Evolutionary conservation across 2,329 filamentous ascomycete species (phyloP).

Genomic region (Tolypocladium tundrense): DNA sequence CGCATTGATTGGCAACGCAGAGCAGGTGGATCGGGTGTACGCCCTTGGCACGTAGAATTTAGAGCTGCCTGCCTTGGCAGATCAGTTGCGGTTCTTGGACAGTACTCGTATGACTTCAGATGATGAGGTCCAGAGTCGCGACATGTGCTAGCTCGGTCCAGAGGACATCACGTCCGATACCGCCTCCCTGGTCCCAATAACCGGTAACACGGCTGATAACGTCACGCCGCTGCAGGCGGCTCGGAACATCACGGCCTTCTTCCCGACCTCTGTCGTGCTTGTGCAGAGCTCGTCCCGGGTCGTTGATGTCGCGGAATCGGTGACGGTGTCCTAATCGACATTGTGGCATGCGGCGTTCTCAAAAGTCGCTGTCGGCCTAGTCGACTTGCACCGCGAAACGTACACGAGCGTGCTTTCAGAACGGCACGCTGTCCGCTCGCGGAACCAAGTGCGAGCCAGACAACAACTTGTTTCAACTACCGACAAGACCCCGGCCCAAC

Average conservation of each 20-base stretch:
- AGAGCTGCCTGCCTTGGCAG: constrained; percentile 28
- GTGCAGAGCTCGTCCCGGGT: constrained; percentile 28
- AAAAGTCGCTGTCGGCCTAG: constrained; percentile 35
- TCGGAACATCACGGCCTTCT: constrained; percentile 30
- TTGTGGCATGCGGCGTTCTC: constrained; percentile 18
- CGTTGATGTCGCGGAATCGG: too few species aligned
- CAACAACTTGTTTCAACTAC: constrained; percentile 28
- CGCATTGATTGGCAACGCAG: constrained; percentile 20
- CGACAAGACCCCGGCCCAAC: too few species aligned
- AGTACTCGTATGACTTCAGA: constrained; percentile 10
- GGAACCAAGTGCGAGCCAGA: constrained; percentile 37
- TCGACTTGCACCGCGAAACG: constrained; percentile 26
- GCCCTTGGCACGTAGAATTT: constrained; percentile 20
- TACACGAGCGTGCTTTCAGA: constrained; percentile 27
- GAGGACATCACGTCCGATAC: constrained; percentile 24
- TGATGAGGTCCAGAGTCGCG: too few species aligned
- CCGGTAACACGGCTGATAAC: constrained; percentile 34
- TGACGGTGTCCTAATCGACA: not conserved
- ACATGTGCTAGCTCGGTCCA: constrained; percentile 1
- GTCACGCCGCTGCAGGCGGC: constrained; percentile 38
- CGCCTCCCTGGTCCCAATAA: constrained; percentile 30
- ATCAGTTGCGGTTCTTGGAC: constrained; percentile 21
- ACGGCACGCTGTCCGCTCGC: constrained; percentile 23
- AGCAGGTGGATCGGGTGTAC: constrained; percentile 33
- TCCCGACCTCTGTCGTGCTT: constrained; percentile 33